These are phyloP conservation scores for Debaryomyces castellii DNA, from an alignment of 805 yeast species.

Conservation along the genomic window DNA sequence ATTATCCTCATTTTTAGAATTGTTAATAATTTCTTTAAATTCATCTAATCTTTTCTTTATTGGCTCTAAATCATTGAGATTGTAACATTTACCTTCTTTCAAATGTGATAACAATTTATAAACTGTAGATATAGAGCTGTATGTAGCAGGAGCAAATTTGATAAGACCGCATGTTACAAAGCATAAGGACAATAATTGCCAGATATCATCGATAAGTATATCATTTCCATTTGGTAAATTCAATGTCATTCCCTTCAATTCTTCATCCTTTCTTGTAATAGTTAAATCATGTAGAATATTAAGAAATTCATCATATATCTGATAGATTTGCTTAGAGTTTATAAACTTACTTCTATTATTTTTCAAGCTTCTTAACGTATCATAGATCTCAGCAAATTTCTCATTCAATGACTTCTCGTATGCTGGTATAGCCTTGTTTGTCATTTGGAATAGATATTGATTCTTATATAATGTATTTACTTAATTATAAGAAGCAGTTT, in stretches of 20 bases:
- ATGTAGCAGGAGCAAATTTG: conserved; percentile 90
- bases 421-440: conserved; percentile 23
- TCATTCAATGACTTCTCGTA: conserved; percentile 35
- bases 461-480: neutral
- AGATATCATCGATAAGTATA: conserved; percentile 78
- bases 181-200: conserved; percentile 82
- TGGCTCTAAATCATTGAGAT: conserved; percentile 79
- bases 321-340: conserved; percentile 65
- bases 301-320: conserved; percentile 59
- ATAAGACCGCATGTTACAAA: conserved; percentile 91
- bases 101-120: conserved; percentile 81
- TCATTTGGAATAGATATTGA: conserved; percentile 3
- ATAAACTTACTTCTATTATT: conserved; percentile 65
- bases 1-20: conserved; percentile 22
- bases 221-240: conserved; percentile 59
- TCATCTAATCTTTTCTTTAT: conserved; percentile 72
- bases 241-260: conserved; percentile 35
- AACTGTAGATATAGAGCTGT: conserved; percentile 84
- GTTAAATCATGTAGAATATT: conserved; percentile 52
- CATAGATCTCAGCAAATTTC: conserved; percentile 25
- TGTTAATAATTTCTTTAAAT: conserved; percentile 59
- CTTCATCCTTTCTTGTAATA: conserved; percentile 50
- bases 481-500: neutral
- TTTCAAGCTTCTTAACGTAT: conserved; percentile 40
- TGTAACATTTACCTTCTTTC: conserved; percentile 76